A percentile compares a stretch with the other conserved stretches of the same genome.
Evolutionary conservation across 139 green algal genomes (phyloP).

Genomic region (Chlamydomonas schloesseri): DNA sequence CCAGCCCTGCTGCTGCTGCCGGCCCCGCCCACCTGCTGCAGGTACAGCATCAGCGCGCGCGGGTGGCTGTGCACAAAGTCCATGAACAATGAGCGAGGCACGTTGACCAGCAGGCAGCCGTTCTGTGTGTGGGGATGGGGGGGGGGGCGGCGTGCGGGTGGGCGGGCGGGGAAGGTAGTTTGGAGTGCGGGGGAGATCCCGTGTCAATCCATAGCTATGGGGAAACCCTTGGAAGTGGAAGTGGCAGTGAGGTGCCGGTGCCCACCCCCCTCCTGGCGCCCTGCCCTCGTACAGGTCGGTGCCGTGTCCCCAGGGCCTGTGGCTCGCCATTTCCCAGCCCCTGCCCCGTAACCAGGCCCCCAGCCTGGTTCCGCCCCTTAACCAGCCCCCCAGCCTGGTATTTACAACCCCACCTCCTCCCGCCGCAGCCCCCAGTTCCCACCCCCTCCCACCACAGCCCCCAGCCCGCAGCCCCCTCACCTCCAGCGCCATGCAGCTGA

Average conservation of each 20-base stretch:
- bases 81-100: conserved; percentile 77
- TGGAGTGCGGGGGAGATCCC: too few species aligned
- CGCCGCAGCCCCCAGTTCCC: background rate
- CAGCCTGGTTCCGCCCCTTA: too few species aligned
- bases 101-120: conserved; percentile 54
- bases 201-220: too few species aligned
- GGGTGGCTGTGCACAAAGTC: conserved; percentile 72
- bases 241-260: too few species aligned
- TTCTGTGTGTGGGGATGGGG: background rate
- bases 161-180: background rate
- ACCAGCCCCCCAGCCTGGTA: too few species aligned
- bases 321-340: too few species aligned
- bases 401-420: background rate
- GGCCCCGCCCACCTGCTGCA: conserved; percentile 66
- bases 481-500: conserved; percentile 78
- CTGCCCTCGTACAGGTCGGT: too few species aligned
- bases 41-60: conserved; percentile 79
- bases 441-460: conserved; percentile 46
- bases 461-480: conserved; percentile 65
- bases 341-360: too few species aligned
- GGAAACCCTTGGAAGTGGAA: too few species aligned
- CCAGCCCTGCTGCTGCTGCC: too few species aligned
- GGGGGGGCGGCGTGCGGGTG: background rate
- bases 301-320: too few species aligned
- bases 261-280: too few species aligned